These are phyloP conservation scores for Pulveroboletus ravenelii DNA, from an alignment of 768 basidiomycete species.

Conservation along the genomic window DNA sequence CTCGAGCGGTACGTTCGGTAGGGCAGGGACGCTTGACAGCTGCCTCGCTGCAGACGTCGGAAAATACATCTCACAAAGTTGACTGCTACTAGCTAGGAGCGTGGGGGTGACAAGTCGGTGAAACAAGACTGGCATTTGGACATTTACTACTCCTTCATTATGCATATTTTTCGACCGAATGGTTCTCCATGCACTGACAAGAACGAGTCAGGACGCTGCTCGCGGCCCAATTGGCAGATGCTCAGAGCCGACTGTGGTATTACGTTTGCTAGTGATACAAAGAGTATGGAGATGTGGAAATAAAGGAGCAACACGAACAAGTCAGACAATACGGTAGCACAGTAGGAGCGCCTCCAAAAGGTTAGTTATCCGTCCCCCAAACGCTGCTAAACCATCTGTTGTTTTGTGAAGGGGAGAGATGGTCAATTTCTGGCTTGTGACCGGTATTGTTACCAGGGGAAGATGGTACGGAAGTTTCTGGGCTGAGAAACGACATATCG, in stretches of 20 bases:
- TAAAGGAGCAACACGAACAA: slow-evolving; percentile 11
- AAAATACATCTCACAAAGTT: slow-evolving; percentile 62
- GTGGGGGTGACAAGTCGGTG: background rate
- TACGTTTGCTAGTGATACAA: slow-evolving; percentile 33
- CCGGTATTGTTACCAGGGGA: slow-evolving; percentile 8
- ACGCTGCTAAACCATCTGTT: slow-evolving; percentile 25
- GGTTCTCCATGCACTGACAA: slow-evolving; percentile 6
- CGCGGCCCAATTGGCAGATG: background rate
- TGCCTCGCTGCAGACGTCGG: slow-evolving; percentile 75
- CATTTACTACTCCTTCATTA: no score
- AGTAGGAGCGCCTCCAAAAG: background rate
- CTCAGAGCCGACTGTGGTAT: slow-evolving; percentile 18
- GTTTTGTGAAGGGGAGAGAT: slow-evolving; percentile 8
- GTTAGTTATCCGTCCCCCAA: slow-evolving; percentile 21
- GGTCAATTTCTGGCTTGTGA: slow-evolving; percentile 17
- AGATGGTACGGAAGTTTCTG: slow-evolving; percentile 18
- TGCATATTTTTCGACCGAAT: slow-evolving; percentile 2
- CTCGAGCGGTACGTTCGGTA: slow-evolving; percentile 59
- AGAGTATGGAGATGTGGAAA: slow-evolving; percentile 13
- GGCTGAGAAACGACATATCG: slow-evolving; percentile 26
- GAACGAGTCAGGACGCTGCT: background rate
- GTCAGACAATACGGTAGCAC: slow-evolving; percentile 18
- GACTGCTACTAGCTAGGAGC: background rate
- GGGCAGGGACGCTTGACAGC: slow-evolving; percentile 63
- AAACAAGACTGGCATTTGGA: background rate